Evolutionary conservation across 108 stramenopile genomes (phyloP), one percentile per base, ranked within the genome.

Genomic region (Schizochytrium sp.): DNA sequence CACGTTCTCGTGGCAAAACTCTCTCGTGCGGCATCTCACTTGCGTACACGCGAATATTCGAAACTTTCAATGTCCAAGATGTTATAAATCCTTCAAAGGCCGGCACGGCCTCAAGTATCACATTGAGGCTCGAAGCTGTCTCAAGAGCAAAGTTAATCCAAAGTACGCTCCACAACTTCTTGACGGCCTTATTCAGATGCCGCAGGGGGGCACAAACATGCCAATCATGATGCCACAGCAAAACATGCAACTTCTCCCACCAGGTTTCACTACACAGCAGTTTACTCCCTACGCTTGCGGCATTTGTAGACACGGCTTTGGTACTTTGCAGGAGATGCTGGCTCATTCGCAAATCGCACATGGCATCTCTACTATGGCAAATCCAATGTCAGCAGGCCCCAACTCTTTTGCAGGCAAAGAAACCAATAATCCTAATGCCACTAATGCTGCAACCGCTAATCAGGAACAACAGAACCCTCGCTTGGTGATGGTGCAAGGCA

Each of bases 1-100:
- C 47, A 55, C 12, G 50, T 83, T 83, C 53, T 49, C 53, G 28
- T 83, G 76, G 76, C 76, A 83, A 83, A 83, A 83, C 76, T 83
- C 76, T 8, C 76, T 83, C 53, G 76, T 83, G 0, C 76, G 76
- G 15, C 76, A 83, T 53, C 47, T 83, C 3, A 83, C 76, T 40
- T 83, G 76, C 76, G 76, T 83, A 0, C 76, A 83, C 1, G 76
- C 76, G 10, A 28, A 55, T 53, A 83, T 83, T 28, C 47, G 53
- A n/a, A 83, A 83, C 76, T 83, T 83, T 2, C 53, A 49, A 38
- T 83, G 76, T 53, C 47, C 47, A 53, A 17, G 76, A n/a, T 83
- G 76, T 3, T 47, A 53, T n/a, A 83, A 83, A 40, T 38, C 76
- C 53, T 83, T 83, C 3, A 83, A 83, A 53, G 76, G 76, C 28